These are phyloP conservation scores for Pelargonium myrrhifolium DNA, from an alignment of 441 rosid genomes.

Conservation along the genomic window DNA sequence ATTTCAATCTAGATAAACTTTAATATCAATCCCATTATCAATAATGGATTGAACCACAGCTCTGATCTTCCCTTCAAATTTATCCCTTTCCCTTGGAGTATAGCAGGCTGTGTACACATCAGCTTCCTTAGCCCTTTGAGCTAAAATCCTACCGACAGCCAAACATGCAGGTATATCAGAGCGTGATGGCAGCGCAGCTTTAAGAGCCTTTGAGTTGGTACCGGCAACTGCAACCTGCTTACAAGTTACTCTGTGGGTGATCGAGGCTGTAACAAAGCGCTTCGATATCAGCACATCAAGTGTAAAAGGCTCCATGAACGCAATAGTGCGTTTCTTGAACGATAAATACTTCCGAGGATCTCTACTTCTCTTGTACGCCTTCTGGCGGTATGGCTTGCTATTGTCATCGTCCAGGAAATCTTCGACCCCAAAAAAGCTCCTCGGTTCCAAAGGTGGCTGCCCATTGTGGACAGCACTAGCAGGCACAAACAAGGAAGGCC, in stretches of 20 bases:
- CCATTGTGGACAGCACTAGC: slow-evolving; percentile 38
- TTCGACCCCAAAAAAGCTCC: slow-evolving; percentile 94
- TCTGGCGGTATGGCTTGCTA: slow-evolving; percentile 76
- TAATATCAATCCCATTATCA: slow-evolving; percentile 73
- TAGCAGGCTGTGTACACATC: slow-evolving; percentile 74
- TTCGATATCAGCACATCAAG: slow-evolving; percentile 78
- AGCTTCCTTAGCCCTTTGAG: slow-evolving; percentile 78
- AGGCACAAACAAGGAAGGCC: slow-evolving; percentile 35
- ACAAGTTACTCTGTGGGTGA: slow-evolving; percentile 76
- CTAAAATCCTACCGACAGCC: slow-evolving; percentile 58
- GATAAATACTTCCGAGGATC: slow-evolving; percentile 69
- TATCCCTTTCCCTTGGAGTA: slow-evolving; percentile 78
- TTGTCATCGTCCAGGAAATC: slow-evolving; percentile 82
- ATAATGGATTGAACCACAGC: slow-evolving; percentile 89
- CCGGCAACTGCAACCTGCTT: slow-evolving; percentile 91
- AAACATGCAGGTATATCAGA: slow-evolving; percentile 80
- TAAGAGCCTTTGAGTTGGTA: slow-evolving; percentile 82
- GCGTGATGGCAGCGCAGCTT: slow-evolving; percentile 66
- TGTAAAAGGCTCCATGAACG: slow-evolving; percentile 87
- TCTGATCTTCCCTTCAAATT: slow-evolving; percentile 86
- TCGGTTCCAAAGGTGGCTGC: slow-evolving; percentile 53
- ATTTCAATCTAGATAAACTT: slow-evolving; percentile 64
- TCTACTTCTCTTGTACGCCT: slow-evolving; percentile 56
- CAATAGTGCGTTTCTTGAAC: slow-evolving; percentile 74
- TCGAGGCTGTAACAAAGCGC: slow-evolving; percentile 80